phyloP scores from a whole-genome alignment of 2,329 filamentous ascomycete genomes.

The Onygena corvina region DNA sequence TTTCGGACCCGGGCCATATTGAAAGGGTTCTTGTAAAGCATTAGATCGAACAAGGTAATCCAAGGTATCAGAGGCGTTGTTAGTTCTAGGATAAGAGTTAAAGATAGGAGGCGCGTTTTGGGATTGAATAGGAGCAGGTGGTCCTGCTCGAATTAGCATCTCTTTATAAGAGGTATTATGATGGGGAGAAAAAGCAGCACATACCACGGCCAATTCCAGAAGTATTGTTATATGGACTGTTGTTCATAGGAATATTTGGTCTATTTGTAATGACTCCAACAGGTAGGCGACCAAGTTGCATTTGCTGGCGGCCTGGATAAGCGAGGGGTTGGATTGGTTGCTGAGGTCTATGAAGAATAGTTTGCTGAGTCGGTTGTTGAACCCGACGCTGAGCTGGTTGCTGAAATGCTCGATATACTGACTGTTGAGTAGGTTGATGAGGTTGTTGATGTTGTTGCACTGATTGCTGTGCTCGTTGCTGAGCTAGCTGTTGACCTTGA shows the following conservation, averaged over 20 bases:
- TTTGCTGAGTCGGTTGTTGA: too few species aligned
- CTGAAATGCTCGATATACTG: neutral
- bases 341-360: too few species aligned
- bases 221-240: neutral
- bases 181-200: neutral
- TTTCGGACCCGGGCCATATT: constrained; percentile 18
- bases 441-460: neutral
- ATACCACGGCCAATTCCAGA: neutral
- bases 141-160: neutral
- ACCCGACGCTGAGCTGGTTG: neutral
- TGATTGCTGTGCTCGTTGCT: neutral
- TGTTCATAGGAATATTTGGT: neutral
- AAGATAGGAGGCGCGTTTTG: neutral
- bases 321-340: neutral
- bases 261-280: neutral
- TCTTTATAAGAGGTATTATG: neutral
- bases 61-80: neutral
- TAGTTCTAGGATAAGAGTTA: neutral
- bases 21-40: constrained; percentile 22
- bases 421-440: too few species aligned
- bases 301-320: neutral
- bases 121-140: neutral
- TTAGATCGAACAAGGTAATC: neutral
- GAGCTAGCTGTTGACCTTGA: neutral
- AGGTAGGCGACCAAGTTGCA: neutral